These are phyloP conservation scores for Orbilia javanica DNA, from an alignment of 2,329 filamentous ascomycete genomes.

Conservation along the genomic window DNA sequence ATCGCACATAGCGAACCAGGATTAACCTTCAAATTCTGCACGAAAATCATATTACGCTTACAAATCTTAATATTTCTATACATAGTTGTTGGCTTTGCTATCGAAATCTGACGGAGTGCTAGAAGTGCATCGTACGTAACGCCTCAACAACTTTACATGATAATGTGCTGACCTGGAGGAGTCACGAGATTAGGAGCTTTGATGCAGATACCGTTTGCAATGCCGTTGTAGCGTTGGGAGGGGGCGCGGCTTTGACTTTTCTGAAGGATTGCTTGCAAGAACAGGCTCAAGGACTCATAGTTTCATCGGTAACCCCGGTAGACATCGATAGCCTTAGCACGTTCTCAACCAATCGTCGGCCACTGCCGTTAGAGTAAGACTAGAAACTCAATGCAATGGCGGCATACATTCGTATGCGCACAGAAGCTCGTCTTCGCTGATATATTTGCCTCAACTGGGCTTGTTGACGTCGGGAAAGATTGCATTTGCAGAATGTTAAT, in stretches of 20 bases:
- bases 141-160: constrained; percentile 35
- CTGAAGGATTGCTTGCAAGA: constrained; percentile 31
- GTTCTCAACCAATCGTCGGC: constrained; percentile 18
- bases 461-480: constrained; percentile 11
- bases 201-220: constrained; percentile 31
- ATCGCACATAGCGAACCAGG: constrained; percentile 53
- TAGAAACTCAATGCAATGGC: constrained; percentile 32
- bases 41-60: constrained; percentile 56
- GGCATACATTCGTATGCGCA: constrained; percentile 17
- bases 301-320: constrained; percentile 54
- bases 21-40: constrained; percentile 37
- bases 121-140: constrained; percentile 37
- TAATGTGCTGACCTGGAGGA: constrained; percentile 47
- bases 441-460: constrained; percentile 45
- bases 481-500: constrained; percentile 31
- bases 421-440: constrained; percentile 41
- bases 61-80: constrained; percentile 55
- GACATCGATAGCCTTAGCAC: constrained; percentile 23
- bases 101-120: constrained; percentile 36
- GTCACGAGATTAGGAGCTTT: constrained; percentile 57
- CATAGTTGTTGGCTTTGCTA: constrained; percentile 26
- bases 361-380: constrained; percentile 23
- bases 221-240: constrained; percentile 20
- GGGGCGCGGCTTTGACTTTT: constrained; percentile 29
- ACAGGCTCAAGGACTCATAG: constrained; percentile 21